phyloP scores from a whole-genome alignment of 2,329 filamentous ascomycete species.

The Beauveria rudraprayagi region DNA sequence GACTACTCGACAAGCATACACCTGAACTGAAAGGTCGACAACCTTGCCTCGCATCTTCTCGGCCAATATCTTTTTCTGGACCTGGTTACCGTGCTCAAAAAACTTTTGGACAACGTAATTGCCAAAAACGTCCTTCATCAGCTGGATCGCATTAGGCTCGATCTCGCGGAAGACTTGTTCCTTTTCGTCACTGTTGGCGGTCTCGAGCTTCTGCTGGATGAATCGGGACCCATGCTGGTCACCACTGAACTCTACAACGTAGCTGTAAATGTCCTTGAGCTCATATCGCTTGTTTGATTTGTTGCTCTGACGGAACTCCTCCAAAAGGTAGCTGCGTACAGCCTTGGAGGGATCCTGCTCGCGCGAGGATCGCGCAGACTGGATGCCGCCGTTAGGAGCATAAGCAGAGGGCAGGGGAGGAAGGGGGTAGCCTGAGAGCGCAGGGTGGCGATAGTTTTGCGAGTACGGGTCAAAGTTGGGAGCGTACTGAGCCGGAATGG shows the following conservation, averaged over 20 bases:
- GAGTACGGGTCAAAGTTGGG: conserved; percentile 30
- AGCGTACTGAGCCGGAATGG: conserved; percentile 27
- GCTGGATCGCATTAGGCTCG: conserved; percentile 69
- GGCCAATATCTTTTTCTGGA: conserved; percentile 82
- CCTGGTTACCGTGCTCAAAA: conserved; percentile 90
- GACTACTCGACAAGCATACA: conserved; percentile 92
- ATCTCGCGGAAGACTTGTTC: conserved; percentile 85
- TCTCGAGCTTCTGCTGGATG: conserved; percentile 87
- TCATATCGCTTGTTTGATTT: conserved; percentile 71
- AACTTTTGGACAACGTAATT: conserved; percentile 99
- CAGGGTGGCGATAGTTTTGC: conserved; percentile 25
- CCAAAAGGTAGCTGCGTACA: conserved; percentile 63
- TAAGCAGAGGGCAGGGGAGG: conserved; percentile 25
- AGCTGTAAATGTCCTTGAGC: conserved; percentile 78
- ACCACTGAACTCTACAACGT: conserved; percentile 89
- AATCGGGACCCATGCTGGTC: conserved; percentile 94
- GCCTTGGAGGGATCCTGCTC: conserved; percentile 53
- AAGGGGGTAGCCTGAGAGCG: conserved; percentile 28
- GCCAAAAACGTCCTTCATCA: conserved; percentile 95
- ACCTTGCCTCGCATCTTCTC: conserved; percentile 84
- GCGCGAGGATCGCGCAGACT: conserved; percentile 31
- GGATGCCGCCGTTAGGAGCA: conserved; percentile 21
- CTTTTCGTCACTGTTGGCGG: conserved; percentile 92
- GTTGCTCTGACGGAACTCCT: conserved; percentile 69
- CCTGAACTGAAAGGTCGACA: conserved; percentile 69